These are phyloP conservation scores for Moringa oleifera DNA, from an alignment of 345 rosid genomes.

Conservation along the genomic window DNA sequence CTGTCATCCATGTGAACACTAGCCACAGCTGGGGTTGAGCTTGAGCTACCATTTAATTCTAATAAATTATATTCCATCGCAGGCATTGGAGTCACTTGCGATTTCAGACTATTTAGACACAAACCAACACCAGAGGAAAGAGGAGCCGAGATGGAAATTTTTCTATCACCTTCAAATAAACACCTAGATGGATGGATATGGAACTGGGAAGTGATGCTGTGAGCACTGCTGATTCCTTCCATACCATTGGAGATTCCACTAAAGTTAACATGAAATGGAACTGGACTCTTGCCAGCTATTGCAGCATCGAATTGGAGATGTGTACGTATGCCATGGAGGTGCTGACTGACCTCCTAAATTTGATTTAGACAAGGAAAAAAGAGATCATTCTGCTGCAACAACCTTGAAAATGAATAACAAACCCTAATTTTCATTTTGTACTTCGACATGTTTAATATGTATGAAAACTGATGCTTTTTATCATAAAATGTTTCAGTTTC, in stretches of 20 bases:
- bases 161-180: not conserved
- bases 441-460: too few species aligned
- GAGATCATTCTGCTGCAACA: not conserved
- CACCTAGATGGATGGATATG: conserved; percentile 12
- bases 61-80: conserved; percentile 1
- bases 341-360: conserved; percentile 17
- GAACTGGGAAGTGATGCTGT: not conserved
- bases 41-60: conserved; percentile 5
- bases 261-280: conserved; percentile 11
- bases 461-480: too few species aligned
- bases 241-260: conserved; percentile 4
- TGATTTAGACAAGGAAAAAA: too few species aligned
- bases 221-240: conserved; percentile 6
- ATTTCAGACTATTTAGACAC: conserved; percentile 1
- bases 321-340: conserved; percentile 23
- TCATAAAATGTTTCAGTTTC: too few species aligned
- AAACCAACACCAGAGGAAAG: conserved; percentile 12
- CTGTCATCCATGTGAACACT: not conserved
- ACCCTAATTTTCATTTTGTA: not conserved
- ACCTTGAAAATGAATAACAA: not conserved
- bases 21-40: not conserved
- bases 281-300: not conserved
- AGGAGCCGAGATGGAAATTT: not conserved
- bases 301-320: conserved; percentile 31
- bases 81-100: conserved; percentile 9